Evolutionary conservation across 2,329 filamentous ascomycete genomes (phyloP).

Genomic region (Stemphylium vesicarium): DNA sequence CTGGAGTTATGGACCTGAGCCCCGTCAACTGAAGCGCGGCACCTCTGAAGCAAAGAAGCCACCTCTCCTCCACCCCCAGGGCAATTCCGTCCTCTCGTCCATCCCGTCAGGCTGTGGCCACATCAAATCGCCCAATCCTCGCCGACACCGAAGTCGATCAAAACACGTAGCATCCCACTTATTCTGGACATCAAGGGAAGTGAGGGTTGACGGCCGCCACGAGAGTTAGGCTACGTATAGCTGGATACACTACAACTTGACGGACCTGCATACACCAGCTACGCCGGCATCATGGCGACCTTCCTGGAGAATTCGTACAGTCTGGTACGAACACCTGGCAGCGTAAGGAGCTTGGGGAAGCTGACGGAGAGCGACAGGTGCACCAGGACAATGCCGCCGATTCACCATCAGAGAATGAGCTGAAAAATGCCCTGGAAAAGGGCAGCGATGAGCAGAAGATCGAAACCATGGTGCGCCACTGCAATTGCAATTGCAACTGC

Average conservation of each 20-base stretch:
- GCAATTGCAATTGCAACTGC: conserved; percentile 26
- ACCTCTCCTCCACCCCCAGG: conserved; percentile 24
- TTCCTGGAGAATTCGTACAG: conserved; percentile 96
- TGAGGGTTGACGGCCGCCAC: conserved; percentile 41
- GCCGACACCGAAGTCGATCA: conserved; percentile 22
- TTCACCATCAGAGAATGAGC: conserved; percentile 85
- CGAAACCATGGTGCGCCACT: conserved; percentile 66
- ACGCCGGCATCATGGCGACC: conserved; percentile 75
- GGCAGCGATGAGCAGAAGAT: conserved; percentile 91
- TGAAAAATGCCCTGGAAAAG: conserved; percentile 93
- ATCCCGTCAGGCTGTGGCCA: conserved; percentile 19
- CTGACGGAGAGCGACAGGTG: conserved; percentile 55
- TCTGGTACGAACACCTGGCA: conserved; percentile 61
- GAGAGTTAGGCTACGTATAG: conserved; percentile 34
- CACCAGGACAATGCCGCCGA: conserved; percentile 97
- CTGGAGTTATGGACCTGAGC: conserved; percentile 33
- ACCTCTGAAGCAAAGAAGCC: conserved; percentile 23
- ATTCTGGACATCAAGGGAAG: conserved; percentile 35
- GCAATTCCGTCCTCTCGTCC: conserved; percentile 20
- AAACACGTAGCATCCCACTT: conserved; percentile 48
- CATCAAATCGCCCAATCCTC: conserved; percentile 13
- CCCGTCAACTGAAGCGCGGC: conserved; percentile 34
- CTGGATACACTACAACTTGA: conserved; percentile 12
- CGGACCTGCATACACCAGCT: conserved; percentile 7
- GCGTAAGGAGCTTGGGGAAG: conserved; percentile 29